Base-by-base conservation (phyloP, 192 early-diverging fungal genomes). In the Backusella australiensis region DNA sequence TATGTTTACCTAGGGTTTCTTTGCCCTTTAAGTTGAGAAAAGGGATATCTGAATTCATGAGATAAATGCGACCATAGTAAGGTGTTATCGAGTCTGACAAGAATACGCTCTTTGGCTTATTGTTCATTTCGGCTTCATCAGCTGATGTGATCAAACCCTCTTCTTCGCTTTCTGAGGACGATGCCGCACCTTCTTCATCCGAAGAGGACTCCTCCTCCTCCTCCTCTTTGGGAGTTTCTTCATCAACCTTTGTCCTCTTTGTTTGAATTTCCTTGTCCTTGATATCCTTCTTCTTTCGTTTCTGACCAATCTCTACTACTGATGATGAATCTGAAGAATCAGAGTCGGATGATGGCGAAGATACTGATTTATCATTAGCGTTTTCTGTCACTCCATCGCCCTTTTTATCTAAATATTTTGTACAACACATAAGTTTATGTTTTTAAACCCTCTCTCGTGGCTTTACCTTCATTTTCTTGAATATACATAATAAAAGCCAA, bases 1-100 rank as follows among this genome's bases (percentile, higher is more conserved):
- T 32, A 32, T 32, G 39, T 73, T 73, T 80, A 86, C 86, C 86
- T 9, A 82, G 75, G 29, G 77, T 76, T 6, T 89, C 85, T 17
- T 78, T 71, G 1, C 91, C 92, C 5, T 72, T 72, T 19, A 95
- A 66, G 76, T 93, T 79, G 67, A 94, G 52, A 65, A 78, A 86
- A 3, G 84, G 85, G 15, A 90, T 80, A 59, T 92, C 90, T 34
- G 84, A 89, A 32, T 90, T 81, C 90, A 94, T 92, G 44, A 94
- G 71, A 75, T 88, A 86, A 5, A 95, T 35, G 66, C 89, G 85
- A 77, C 93, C 94, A 67, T 86, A 79, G 23, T 75, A 79, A 26
- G 78, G 72, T 32, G 26, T 9, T 26, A 78, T 19, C 1, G 77
- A 73, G 21, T 63, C 34, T 4, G 72, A 46, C 36, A 56, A 29